Evolutionary conservation across 257 asterid genomes (phyloP), one percentile per base, ranked within the genome.

Genomic region (Verbena officinalis): DNA sequence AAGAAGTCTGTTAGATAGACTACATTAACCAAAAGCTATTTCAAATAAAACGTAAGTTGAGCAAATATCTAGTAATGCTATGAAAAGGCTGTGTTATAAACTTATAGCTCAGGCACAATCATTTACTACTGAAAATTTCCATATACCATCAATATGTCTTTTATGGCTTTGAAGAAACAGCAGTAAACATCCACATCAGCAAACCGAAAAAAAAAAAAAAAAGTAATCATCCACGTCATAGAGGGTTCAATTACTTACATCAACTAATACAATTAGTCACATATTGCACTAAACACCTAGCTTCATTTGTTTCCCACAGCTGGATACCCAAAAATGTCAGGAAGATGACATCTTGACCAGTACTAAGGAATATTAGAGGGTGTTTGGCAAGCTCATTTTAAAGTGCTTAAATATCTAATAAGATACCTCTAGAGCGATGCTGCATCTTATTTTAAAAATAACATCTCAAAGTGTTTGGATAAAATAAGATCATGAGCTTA

Each of bases 1-100:
- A 59, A 34, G 17, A 36, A 55, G 13, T 39, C 33, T 48, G 57
- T 64, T 52, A 38, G 20, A 38, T 52, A 38, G 20, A 38, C 44
- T 52, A 40, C 43, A 16, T 44, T 15, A 15, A 16, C 21, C 12
- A 36, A 22, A 53, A 22, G 13, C 70, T 38, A 22, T 38, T 52
- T 13, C 58, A 23, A 50, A 24, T 52, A 9, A 11, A 52, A 23
- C 36, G 2, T 13, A 52, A 23, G 38, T 22, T 13, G 38, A 52
- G 11, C 58, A 52, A 11, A 12, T 12, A 16, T 20, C 24, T 48
- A 16, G n/a, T 9, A 40, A 24, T 40, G 23, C 38, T 20, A n/a
- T n/a, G n/a, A n/a, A n/a, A n/a, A n/a, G n/a, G n/a, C n/a, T n/a
- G n/a, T 36, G 19, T 34, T 51, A 46, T n/a, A 13, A 27, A 50